These are phyloP conservation scores for bread wheat (Triticum aestivum) DNA, from an alignment of 176 grass and related monocot species.

Conservation along the genomic window DNA sequence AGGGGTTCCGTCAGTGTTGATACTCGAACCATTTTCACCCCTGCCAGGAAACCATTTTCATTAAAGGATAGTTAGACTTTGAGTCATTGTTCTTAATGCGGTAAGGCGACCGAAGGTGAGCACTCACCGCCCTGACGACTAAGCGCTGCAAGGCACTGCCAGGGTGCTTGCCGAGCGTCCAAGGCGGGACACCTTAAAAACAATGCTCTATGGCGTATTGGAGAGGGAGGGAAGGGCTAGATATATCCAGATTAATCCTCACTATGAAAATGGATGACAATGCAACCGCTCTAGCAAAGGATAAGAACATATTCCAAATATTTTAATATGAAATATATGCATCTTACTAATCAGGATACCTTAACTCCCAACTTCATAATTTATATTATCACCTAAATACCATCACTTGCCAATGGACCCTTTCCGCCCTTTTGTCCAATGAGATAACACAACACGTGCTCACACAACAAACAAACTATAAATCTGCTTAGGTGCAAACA, in stretches of 20 bases:
- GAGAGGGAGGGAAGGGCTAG: not conserved
- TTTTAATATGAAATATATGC: not conserved
- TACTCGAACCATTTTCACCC: not conserved
- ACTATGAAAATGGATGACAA: not conserved
- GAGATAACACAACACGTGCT: not conserved
- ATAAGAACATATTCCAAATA: too few species aligned
- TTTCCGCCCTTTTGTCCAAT: not conserved
- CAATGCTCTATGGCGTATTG: not conserved
- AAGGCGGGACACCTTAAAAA: too few species aligned
- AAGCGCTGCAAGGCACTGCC: too few species aligned
- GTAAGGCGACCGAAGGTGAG: too few species aligned
- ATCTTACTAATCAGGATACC: not conserved
- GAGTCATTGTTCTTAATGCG: not conserved
- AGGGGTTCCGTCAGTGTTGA: not conserved
- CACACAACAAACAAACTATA: not conserved
- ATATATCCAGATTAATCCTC: not conserved
- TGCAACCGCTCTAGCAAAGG: not conserved
- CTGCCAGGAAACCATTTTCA: not conserved
- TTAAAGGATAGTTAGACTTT: not conserved
- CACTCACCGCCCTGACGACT: too few species aligned
- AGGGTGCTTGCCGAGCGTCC: too few species aligned
- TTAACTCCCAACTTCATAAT: not conserved
- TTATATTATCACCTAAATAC: not conserved
- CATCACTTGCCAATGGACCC: not conserved
- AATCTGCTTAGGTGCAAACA: not conserved